phyloP scores from a whole-genome alignment of 345 rosid species.

The Durio zibethinus region DNA sequence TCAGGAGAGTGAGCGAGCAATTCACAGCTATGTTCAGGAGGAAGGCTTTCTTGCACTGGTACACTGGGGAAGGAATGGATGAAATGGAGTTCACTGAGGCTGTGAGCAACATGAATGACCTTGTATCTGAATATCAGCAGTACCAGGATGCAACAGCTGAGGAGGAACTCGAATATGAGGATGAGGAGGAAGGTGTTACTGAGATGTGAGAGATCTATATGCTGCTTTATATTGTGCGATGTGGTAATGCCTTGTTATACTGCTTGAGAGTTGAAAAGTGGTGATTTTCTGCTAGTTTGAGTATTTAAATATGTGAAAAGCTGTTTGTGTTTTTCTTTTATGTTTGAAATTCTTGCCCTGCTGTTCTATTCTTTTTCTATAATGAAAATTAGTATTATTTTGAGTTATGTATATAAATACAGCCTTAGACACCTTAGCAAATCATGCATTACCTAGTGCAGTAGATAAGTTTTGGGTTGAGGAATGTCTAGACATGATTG shows the following conservation, averaged over 20 bases:
- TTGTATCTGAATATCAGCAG: constrained; percentile 29
- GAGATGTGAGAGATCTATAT: constrained; percentile 6
- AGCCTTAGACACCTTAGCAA: too few species aligned
- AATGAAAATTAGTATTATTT: neutral
- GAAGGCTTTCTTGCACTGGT: constrained; percentile 32
- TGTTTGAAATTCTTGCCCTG: constrained; percentile 3
- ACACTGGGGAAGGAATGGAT: constrained; percentile 31
- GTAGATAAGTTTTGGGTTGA: too few species aligned
- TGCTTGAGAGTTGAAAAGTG: neutral
- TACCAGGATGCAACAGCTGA: constrained; percentile 31
- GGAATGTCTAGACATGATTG: too few species aligned
- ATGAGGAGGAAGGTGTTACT: constrained; percentile 7
- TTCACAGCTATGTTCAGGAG: constrained; percentile 29
- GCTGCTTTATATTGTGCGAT: neutral
- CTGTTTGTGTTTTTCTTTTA: neutral
- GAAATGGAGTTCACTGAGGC: constrained; percentile 31
- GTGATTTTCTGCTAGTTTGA: neutral
- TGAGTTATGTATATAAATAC: too few species aligned
- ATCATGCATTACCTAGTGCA: too few species aligned
- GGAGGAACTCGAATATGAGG: constrained; percentile 24
- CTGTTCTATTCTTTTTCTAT: neutral
- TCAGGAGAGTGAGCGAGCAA: constrained; percentile 28
- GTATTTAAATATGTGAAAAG: neutral
- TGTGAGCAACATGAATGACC: constrained; percentile 31
- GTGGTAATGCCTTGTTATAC: neutral